Base-by-base conservation (phyloP, 441 rosid genomes). In the Populus hybrid region DNA sequence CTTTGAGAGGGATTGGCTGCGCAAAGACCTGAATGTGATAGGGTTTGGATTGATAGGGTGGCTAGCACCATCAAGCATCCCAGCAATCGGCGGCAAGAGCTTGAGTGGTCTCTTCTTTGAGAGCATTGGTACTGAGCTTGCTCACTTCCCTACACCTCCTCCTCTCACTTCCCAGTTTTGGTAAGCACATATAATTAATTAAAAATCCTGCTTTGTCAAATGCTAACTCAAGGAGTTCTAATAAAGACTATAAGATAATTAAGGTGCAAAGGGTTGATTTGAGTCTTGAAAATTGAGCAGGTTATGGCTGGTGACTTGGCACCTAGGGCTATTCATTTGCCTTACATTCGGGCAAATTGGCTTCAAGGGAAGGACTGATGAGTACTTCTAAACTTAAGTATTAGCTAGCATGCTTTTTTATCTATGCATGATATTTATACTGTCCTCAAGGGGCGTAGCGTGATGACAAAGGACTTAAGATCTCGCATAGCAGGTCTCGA, bases 341-440 rank as follows among this genome's bases (percentile, higher is more conserved):
- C 94, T 95, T 36, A 92, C 98, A 11, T 95, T 92, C 78, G 98
- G 98, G 64, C 98, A 95, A 81, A 95, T 95, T 79, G 97, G 99
- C 11, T 95, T 93, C 87, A 92, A 92, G 80, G 98, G 98, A 66
- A 92, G 97, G 92, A 84, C 90, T 33, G 98, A 93, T 29, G 88
- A 86, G 35, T 95, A 93, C 87, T 94, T 93, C 72, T 77, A 76
- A 86, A 66, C 69, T 9, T 0, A 2, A 3, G 12, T 3, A 59
- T 16, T 1, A 21, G 9, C n/a, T 1, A 21, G 9, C 33, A 4
- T 14, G 18, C 24, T 53, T 69, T 31, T 56, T 12, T 20, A 7
- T 14, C 0, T 3, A 6, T 71, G 77, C 31, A 50, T 63, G 71
- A 73, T 28, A 63, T 64, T n/a, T n/a, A n/a, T n/a, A n/a, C n/a